phyloP scores from a whole-genome alignment of 176 grass and related monocot genomes.

The Thalia dealbata region DNA sequence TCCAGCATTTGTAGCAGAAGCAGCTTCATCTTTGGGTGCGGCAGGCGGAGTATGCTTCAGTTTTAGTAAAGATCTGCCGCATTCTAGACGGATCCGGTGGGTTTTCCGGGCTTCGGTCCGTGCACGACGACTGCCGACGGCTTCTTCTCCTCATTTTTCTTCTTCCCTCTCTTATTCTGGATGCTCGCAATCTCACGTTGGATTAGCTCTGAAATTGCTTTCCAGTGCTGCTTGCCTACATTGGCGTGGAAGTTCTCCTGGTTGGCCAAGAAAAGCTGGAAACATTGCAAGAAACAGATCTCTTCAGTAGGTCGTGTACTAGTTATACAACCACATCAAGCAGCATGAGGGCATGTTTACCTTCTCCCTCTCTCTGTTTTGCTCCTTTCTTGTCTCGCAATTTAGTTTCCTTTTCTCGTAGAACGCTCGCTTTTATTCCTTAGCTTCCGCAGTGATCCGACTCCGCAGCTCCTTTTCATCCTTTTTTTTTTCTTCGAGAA shows the following conservation, averaged over 20 bases:
- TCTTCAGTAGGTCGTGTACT: neutral
- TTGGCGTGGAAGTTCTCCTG: conserved; percentile 20
- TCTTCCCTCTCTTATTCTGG: conserved; percentile 12
- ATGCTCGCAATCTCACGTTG: conserved; percentile 13
- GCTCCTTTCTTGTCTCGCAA: conserved; percentile 11
- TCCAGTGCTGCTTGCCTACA: conserved; percentile 21
- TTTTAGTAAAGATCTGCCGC: conserved; percentile 14
- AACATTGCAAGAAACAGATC: neutral
- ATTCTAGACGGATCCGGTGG: conserved; percentile 10
- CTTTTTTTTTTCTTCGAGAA: conserved; percentile 21
- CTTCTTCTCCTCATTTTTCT: conserved; percentile 13
- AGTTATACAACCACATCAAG: too few relatives aligned
- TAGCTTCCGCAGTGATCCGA: conserved; percentile 3
- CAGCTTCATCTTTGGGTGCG: conserved; percentile 14
- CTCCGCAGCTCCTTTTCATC: conserved; percentile 14
- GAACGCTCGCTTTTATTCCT: conserved; percentile 18
- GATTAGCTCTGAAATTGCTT: conserved; percentile 15
- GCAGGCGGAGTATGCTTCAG: conserved; percentile 12
- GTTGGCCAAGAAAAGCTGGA: conserved; percentile 6
- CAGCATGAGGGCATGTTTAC: neutral
- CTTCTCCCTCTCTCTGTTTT: conserved; percentile 21
- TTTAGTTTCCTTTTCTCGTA: conserved; percentile 17
- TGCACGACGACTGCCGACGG: conserved; percentile 5
- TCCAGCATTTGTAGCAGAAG: neutral
- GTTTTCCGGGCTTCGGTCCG: conserved; percentile 18